A percentile compares a stretch with the other conserved stretches of the same genome.
Evolutionary conservation across 495 filamentous ascomycete genomes (phyloP).

Genomic region (Recurvomyces mirabilis): DNA sequence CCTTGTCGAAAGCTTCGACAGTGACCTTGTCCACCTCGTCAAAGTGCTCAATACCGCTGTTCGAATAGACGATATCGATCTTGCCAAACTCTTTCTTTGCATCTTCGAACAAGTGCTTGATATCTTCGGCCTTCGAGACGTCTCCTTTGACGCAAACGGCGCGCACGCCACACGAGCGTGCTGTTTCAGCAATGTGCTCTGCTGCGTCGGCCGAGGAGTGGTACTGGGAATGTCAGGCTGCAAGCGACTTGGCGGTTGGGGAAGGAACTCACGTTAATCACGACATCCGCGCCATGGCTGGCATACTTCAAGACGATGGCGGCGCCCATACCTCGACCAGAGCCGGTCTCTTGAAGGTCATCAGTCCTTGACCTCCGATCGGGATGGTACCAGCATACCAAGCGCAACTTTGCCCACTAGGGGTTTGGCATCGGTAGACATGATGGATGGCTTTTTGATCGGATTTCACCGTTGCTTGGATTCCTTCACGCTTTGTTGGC

Average conservation of each 20-base stretch:
- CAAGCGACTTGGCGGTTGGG: too few species aligned
- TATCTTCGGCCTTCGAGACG: background rate
- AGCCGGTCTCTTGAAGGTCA: too few species aligned
- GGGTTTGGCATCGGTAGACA: too few species aligned
- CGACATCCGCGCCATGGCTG: slow-evolving; percentile 24
- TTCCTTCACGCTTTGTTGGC: too few species aligned
- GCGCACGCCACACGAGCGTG: background rate
- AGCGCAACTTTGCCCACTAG: too few species aligned
- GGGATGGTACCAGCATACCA: too few species aligned
- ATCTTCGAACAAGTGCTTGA: background rate
- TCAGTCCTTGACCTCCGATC: too few species aligned
- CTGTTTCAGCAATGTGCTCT: background rate
- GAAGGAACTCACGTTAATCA: too few species aligned
- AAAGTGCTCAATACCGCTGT: slow-evolving; percentile 19
- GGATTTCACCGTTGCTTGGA: too few species aligned
- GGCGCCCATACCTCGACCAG: slow-evolving; percentile 42
- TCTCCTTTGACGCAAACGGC: background rate
- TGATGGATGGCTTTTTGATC: too few species aligned
- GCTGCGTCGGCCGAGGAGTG: background rate
- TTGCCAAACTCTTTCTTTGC: slow-evolving; percentile 19
- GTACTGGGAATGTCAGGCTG: too few species aligned
- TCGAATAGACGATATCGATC: slow-evolving; percentile 28
- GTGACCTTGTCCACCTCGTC: slow-evolving; percentile 4
- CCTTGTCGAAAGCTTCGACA: slow-evolving; percentile 13
- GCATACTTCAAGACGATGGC: slow-evolving; percentile 38